A percentile compares a stretch with the other conserved stretches of the same genome.
phyloP scores from a whole-genome alignment of 2,329 filamentous ascomycete genomes.

The Calonectria hawksworthii region DNA sequence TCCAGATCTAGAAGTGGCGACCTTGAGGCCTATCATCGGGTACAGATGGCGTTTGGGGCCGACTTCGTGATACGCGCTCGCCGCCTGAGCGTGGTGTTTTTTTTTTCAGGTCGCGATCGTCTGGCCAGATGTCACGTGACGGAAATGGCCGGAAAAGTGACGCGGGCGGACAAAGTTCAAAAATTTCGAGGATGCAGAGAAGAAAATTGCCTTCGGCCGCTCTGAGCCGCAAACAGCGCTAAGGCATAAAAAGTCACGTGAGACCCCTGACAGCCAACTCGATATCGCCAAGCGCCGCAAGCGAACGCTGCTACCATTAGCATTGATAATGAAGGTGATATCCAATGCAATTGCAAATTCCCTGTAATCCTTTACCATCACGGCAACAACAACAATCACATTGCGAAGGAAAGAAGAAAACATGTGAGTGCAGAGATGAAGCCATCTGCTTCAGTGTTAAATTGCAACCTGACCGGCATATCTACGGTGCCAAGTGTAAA shows the following conservation, averaged over 20 bases:
- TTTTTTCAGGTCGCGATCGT: constrained; percentile 44
- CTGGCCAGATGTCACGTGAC: constrained; percentile 51
- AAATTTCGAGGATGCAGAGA: constrained; percentile 48
- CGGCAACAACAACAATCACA: not conserved
- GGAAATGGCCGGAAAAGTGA: constrained; percentile 35
- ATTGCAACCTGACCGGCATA: constrained; percentile 31
- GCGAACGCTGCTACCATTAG: constrained; percentile 11
- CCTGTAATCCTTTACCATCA: not conserved
- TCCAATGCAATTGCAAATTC: constrained; percentile 1
- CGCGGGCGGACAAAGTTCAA: constrained; percentile 26
- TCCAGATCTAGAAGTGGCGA: constrained; percentile 44
- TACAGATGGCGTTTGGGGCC: constrained; percentile 38
- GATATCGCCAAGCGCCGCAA: constrained; percentile 28
- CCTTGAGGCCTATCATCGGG: constrained; percentile 48
- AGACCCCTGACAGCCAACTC: constrained; percentile 44
- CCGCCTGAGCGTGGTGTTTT: constrained; percentile 39
- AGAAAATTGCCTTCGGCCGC: constrained; percentile 42
- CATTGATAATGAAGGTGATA: not conserved
- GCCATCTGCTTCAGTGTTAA: constrained; percentile 29
- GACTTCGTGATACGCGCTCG: constrained; percentile 41
- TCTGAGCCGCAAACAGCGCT: constrained; percentile 36
- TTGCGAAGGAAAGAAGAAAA: too few species aligned
- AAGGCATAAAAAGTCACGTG: constrained; percentile 47
- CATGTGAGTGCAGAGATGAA: not conserved
- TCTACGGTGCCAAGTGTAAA: constrained; percentile 38